A percentile compares a stretch with the other conserved stretches of the same genome.
phyloP scores from a whole-genome alignment of 441 rosid species.

The Macaranga tanarius region DNA sequence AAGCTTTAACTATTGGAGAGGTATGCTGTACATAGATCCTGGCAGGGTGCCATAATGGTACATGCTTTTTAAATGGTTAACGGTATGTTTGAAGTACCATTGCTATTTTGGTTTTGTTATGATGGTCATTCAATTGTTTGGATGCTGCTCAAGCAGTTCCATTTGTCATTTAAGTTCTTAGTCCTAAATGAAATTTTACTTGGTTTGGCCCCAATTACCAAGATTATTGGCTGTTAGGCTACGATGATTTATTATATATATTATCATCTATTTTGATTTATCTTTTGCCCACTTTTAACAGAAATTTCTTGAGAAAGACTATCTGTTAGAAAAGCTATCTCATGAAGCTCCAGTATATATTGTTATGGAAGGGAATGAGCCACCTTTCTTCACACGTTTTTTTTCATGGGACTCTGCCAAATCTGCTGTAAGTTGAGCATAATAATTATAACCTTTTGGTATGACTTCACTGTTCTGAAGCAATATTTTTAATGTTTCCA shows the following conservation, averaged over 20 bases:
- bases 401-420: conserved; percentile 92
- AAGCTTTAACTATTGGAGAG: conserved; percentile 76
- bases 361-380: conserved; percentile 88
- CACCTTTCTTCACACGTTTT: conserved; percentile 90
- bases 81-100: background rate
- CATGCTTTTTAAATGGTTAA: background rate
- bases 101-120: background rate
- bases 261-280: background rate
- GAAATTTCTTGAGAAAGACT: conserved; percentile 82
- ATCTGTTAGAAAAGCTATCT: conserved; percentile 71
- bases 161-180: background rate
- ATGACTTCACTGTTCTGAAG: background rate
- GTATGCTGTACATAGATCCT: conserved; percentile 36
- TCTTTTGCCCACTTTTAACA: conserved; percentile 27
- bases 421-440: conserved; percentile 35
- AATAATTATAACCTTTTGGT: background rate
- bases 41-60: background rate
- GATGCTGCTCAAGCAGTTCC: background rate
- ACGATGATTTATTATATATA: background rate
- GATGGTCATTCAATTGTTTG: background rate
- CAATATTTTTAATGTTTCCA: conserved; percentile 24
- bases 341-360: conserved; percentile 69
- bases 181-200: background rate
- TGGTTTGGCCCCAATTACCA: background rate
- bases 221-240: background rate